Conservation (phyloP, 345 rosid genomes). For the Gossypium bickii region DNA sequence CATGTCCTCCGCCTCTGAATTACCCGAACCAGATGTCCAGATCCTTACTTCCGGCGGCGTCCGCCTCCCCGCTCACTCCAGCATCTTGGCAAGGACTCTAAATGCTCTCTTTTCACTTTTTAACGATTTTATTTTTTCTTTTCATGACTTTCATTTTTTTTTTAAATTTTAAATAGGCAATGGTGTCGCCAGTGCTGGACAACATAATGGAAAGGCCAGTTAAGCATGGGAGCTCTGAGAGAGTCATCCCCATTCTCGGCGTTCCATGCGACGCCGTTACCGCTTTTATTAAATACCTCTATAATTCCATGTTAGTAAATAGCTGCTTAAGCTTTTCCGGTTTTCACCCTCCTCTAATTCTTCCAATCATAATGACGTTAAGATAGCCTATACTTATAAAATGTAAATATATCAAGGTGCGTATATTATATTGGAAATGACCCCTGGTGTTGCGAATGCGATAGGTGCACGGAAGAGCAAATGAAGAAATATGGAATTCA, state of each 20-base stretch:
- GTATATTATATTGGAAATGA: not conserved
- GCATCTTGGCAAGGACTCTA: constrained; percentile 48
- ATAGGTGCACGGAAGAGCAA: constrained; percentile 58
- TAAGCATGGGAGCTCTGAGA: constrained; percentile 47
- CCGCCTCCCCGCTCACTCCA: constrained; percentile 62
- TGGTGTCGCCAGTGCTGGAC: constrained; percentile 62
- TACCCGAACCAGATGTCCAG: constrained; percentile 48
- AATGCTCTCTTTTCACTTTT: not conserved
- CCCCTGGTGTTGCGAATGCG: not conserved
- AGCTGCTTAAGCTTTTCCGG: constrained; percentile 1
- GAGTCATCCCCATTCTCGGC: constrained; percentile 61
- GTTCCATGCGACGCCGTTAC: constrained; percentile 82
- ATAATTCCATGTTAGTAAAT: constrained; percentile 49
- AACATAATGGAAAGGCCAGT: constrained; percentile 46
- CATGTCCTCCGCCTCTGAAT: constrained; percentile 18
- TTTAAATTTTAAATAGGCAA: constrained; percentile 35
- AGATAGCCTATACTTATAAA: too few species aligned
- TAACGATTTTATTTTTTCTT: not conserved
- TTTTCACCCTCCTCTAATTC: too few species aligned
- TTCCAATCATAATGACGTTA: too few species aligned
- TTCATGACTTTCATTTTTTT: not conserved
- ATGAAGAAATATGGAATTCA: constrained; percentile 71
- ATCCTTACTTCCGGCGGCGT: constrained; percentile 67
- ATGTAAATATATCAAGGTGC: too few species aligned
- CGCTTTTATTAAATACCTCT: constrained; percentile 54